Evolutionary conservation across 768 basidiomycete species (phyloP), one percentile per base, ranked within the genome.

Genomic region (Lentinula boryana): DNA sequence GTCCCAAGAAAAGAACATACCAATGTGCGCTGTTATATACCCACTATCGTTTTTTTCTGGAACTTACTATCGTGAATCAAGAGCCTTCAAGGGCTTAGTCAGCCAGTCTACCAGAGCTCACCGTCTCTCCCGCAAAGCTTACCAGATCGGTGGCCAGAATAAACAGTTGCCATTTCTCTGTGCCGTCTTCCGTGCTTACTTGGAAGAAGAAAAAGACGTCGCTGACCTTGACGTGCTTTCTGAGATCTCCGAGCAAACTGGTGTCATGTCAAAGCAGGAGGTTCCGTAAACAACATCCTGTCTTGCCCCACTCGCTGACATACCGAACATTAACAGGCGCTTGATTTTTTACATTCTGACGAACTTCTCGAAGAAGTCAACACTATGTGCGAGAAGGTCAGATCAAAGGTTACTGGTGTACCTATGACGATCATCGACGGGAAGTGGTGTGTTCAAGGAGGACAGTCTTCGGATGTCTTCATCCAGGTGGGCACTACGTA

Each of bases 341-440:
- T 84, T 38, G 69, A 72, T 44, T 94, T 91, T 72, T 73, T 93
- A 35, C 63, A 83, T 43, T 84, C 87, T 3, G 79, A 87, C 67
- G 88, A 89, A 65, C 75, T 86, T 60, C 77, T 81, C 66, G 76
- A 80, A 56, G 88, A 89, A 64, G 84, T 93, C 1, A 74, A 85
- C 62, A 73, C 75, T 9, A 83, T 86, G 73, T 85, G 85, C 66
- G 76, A 78, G 8, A 80, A 83, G 52, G 87, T 87, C 43, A 81
- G 84, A 58, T 73, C 75, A 44, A 81, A 85, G 60, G 83, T 93
- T 55, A 85, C 82, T 5, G 90, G 91, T 41, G 89, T 93, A 3
- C 91, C 91, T 7, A 84, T 91, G 76, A 87, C 84, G 31, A 83
- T 93, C 66, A 87, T 93, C 65, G 85, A 91, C 69, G 81, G 84